Evolutionary conservation across 2,329 filamentous ascomycete species (phyloP), one percentile per base, ranked within the genome.

Genomic region (Pezicula radicicola): DNA sequence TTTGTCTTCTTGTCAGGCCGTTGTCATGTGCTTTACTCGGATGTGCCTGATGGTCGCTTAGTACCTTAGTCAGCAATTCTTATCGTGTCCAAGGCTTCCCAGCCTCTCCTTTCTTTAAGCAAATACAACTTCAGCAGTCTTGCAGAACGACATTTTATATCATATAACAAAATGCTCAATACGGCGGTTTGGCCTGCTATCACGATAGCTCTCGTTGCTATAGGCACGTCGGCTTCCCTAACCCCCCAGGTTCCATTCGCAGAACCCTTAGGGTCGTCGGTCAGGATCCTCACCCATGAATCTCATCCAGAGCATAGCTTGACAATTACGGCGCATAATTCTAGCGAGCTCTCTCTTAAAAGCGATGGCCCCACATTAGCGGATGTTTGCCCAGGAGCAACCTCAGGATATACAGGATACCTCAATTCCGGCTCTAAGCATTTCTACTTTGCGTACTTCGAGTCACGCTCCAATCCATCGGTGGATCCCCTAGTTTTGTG

Each of bases 371-470:
- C 50, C 16, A 53, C 25, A 7, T 16, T 60, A 40, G 36, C 49
- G 18, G 55, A 60, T 49, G 36, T 60, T 3, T 60, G 57, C 21
- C 57, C 57, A 30, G 57, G 57, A 33, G 55, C 57, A 30, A 60
- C 57, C 2, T 56, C 53, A 10, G 57, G 57, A 16, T 59, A 59
- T 37, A 59, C 51, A 44, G 57, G 57, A 44, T 59, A 59, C 43
- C 57, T 59, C 6, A 57, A 53, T 40, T 55, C 53, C 21, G 57
- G 57, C 21, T 16, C 40, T 15, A 59, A 59, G 41, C 53, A 59
- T 40, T 59, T 57, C 48, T 59, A 59, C 46, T 59, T 59, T 44
- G 56, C 56, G 5, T 59, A 57, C 45, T 59, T 59, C 46, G 52
- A 57, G 49, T 59, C 56, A 40, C 54, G 55, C 30, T 51, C 50